Base-by-base conservation (phyloP, 306 rosid genomes). In the Inga leiocalycina region DNA sequence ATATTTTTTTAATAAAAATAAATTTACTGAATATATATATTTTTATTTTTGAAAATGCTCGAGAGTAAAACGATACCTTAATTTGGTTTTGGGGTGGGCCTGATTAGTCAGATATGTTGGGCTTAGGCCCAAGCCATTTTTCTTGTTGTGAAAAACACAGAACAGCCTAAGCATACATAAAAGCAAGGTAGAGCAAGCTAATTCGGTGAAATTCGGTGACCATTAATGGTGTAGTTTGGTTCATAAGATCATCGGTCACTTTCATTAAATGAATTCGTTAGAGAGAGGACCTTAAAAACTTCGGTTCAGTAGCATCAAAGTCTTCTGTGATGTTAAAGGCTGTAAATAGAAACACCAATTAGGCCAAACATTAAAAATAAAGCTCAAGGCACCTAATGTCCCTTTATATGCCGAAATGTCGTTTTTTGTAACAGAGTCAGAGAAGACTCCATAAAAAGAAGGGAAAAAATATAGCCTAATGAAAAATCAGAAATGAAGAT, bases 401-500 rank as follows among this genome's bases (percentile, higher is more conserved):
- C 2, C 66, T 27, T 62, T 24, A 22, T 10, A 10, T 34, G 16
- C 15, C 32, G 68, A 62, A 62, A 11, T 62, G 68, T 62, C 68
- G 27, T 11, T 27, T 4, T 4, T 5, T 12, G 24, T 27, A 62
- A 27, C 37, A 4, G 12, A 62, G 34, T 64, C 70, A 68, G 52
- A 52, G 13, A 14, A 13, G 66, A 54, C 71, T 59, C 49, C 84
- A 41, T 82, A 74, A 71, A 48, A 75, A 72, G 19, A 43, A 4
- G 16, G 5, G 43, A 4, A 8, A 46, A 45, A 2, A 12, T 39
- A n/a, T 2, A 13, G 24, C 15, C 66, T 39, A 51, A 39, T 57
- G 17, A 48, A 71, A 64, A 74, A 70, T 61, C 24, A 48, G 54
- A 10, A 52, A 48, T 54, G 51, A 73, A 30, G 19, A 49, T 19